Percentiles rank a stretch among this genome's conserved stretches.
Evolutionary conservation across 208 protist species (phyloP).

Genomic region (Porcisia hertigi): DNA sequence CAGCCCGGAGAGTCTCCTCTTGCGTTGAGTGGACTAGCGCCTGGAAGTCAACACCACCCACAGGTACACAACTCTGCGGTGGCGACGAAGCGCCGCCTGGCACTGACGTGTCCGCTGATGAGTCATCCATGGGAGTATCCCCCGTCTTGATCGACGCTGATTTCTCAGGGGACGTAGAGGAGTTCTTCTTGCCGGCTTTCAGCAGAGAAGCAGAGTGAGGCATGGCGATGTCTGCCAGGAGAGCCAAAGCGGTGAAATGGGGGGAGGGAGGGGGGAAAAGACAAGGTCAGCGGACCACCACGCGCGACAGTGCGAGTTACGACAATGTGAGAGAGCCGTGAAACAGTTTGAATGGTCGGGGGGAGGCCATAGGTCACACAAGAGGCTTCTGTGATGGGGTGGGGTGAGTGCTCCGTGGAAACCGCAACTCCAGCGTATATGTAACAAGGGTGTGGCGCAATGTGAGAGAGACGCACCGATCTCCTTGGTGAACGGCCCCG

Average conservation of each 20-base stretch:
- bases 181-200: not conserved
- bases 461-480: not conserved
- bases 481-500: not conserved
- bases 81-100: not conserved
- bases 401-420: not conserved
- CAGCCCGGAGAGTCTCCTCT: constrained; percentile 49
- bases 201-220: not conserved
- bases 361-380: too few species aligned
- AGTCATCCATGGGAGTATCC: not conserved
- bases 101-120: not conserved
- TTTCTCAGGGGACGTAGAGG: not conserved
- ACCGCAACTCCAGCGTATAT: not conserved
- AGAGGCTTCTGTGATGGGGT: too few species aligned
- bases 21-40: constrained; percentile 44
- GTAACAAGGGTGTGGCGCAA: not conserved
- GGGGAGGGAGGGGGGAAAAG: not conserved
- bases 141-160: not conserved
- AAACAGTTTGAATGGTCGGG: too few species aligned
- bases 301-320: not conserved
- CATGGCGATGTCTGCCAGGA: not conserved
- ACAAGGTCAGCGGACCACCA: not conserved
- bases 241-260: not conserved
- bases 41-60: constrained; percentile 53
- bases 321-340: too few species aligned
- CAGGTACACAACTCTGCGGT: too few species aligned